A percentile compares a stretch with the other conserved stretches of the same genome.
Conservation (phyloP, 2,329 filamentous ascomycete genomes). For the Colletotrichum acutatum region DNA sequence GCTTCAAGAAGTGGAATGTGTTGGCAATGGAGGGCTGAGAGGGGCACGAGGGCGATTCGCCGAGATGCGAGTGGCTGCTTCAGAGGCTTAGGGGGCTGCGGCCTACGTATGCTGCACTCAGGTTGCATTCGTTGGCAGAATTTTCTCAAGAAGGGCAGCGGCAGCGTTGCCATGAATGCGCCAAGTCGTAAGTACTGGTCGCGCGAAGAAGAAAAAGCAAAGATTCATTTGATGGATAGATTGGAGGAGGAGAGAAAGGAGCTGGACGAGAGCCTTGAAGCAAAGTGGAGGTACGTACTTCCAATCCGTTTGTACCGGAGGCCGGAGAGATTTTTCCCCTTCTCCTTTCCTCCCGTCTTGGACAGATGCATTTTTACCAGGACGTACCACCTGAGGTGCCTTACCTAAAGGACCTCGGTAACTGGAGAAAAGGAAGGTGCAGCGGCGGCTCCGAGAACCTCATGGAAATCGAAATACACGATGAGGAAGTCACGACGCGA, state of each 20-base stretch:
- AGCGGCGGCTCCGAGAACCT: neutral
- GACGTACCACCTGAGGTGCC: too few species aligned
- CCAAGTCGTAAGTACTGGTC: neutral
- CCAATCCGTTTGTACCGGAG: neutral
- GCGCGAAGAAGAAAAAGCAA: constrained; percentile 25
- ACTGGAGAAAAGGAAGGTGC: neutral
- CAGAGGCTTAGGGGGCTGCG: neutral
- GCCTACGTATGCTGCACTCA: neutral
- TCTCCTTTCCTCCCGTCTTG: too few species aligned
- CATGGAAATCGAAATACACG: neutral
- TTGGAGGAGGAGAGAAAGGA: neutral
- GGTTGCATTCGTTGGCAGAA: neutral
- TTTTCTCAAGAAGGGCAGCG: too few species aligned
- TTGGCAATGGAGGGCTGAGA: neutral
- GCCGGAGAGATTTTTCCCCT: neutral
- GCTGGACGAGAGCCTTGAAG: neutral
- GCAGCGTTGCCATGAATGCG: neutral
- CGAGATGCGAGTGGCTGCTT: neutral
- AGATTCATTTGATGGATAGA: neutral
- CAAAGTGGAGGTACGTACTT: neutral
- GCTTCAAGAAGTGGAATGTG: neutral
- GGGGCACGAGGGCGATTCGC: neutral
- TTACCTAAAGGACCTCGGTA: neutral
- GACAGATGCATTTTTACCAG: too few species aligned
- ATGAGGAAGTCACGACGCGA: neutral